Evolutionary conservation across 805 yeast genomes (phyloP).

Genomic region (Kuraishia hungarica): DNA sequence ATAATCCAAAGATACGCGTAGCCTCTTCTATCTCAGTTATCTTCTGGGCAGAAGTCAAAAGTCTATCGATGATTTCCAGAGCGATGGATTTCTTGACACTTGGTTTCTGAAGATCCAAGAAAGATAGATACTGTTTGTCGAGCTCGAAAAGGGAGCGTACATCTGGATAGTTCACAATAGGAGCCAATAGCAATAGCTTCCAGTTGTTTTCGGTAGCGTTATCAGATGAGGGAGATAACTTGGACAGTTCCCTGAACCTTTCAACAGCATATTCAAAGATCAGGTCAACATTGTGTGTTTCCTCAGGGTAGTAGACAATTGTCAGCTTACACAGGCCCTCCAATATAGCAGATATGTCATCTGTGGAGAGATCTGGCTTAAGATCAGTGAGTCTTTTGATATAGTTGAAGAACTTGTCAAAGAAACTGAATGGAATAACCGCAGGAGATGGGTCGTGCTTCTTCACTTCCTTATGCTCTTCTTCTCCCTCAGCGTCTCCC

Average conservation of each 20-base stretch:
- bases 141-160: conserved; percentile 26
- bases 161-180: conserved; percentile 34
- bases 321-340: conserved; percentile 60
- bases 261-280: conserved; percentile 48
- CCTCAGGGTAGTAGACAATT: conserved; percentile 56
- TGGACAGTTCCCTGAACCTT: conserved; percentile 18
- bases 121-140: conserved; percentile 40
- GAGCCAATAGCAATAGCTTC: conserved; percentile 37
- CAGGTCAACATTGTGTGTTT: conserved; percentile 49
- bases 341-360: conserved; percentile 55
- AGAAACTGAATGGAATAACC: conserved; percentile 27
- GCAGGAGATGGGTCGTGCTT: conserved; percentile 6
- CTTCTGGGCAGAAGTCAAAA: conserved; percentile 32
- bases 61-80: conserved; percentile 48
- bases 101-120: conserved; percentile 44
- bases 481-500: conserved; percentile 2
- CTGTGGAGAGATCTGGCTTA: conserved; percentile 59
- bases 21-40: conserved; percentile 40
- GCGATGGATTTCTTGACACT: conserved; percentile 51
- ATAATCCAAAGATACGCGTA: conserved; percentile 49
- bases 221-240: conserved; percentile 12
- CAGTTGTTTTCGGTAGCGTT: conserved; percentile 28
- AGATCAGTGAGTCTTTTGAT: conserved; percentile 43
- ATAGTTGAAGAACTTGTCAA: conserved; percentile 61
- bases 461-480: conserved; percentile 3